phyloP scores from a whole-genome alignment of 345 rosid species.

The Ailanthus altissimus region DNA sequence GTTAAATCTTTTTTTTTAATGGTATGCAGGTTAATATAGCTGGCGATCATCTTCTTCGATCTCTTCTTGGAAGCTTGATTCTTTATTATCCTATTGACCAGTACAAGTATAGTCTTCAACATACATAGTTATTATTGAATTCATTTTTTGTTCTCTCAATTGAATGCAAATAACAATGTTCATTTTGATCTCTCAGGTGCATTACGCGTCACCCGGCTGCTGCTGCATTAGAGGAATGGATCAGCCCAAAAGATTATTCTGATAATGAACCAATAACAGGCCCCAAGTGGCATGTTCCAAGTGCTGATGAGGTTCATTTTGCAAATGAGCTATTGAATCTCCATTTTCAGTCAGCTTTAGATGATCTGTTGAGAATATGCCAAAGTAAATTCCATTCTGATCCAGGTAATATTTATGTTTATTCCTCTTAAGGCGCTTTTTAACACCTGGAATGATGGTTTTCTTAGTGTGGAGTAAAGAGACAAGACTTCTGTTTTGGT shows the following conservation, averaged over 20 bases:
- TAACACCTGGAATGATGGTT: background rate
- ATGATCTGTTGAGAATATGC: constrained; percentile 82
- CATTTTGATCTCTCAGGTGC: constrained; percentile 55
- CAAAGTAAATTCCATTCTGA: constrained; percentile 76
- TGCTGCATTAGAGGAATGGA: constrained; percentile 83
- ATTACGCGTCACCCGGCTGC: constrained; percentile 76
- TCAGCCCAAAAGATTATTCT: constrained; percentile 79
- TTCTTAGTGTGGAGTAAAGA: background rate
- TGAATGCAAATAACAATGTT: constrained; percentile 19
- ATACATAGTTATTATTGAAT: constrained; percentile 13
- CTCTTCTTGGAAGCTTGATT: constrained; percentile 86
- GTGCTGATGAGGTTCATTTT: constrained; percentile 80
- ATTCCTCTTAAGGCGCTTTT: constrained; percentile 5
- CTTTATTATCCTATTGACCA: constrained; percentile 91
- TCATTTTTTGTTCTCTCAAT: constrained; percentile 1
- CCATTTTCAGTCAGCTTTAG: constrained; percentile 86
- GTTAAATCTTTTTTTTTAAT: constrained; percentile 14
- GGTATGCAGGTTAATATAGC: constrained; percentile 85
- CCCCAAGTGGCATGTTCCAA: constrained; percentile 93
- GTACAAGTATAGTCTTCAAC: constrained; percentile 58
- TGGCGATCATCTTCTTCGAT: constrained; percentile 88
- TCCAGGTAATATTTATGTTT: constrained; percentile 53
- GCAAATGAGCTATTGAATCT: constrained; percentile 89
- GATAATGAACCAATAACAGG: constrained; percentile 45
- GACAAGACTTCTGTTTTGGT: background rate